These are phyloP conservation scores for Teratosphaeriaceae sp. DNA, from an alignment of 2,329 filamentous ascomycete genomes.

Conservation along the genomic window DNA sequence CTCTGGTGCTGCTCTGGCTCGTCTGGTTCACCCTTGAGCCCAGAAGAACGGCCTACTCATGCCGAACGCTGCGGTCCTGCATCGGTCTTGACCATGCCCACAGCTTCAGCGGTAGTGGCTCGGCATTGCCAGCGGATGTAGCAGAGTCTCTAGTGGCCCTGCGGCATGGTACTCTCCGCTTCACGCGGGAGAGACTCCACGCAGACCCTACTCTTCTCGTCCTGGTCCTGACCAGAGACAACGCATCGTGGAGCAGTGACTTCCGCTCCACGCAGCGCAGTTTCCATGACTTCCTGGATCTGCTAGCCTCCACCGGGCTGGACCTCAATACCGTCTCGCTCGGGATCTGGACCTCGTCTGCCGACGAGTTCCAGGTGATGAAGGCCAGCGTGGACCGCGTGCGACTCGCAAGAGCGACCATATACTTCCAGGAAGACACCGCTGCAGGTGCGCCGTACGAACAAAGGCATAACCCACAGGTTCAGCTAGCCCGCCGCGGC, in stretches of 20 bases:
- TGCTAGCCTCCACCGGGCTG: conserved; percentile 9
- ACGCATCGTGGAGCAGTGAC: conserved; percentile 14
- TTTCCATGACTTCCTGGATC: conserved; percentile 11
- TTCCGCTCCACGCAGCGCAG: conserved; percentile 12
- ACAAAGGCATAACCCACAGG: conserved; percentile 11
- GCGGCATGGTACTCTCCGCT: conserved; percentile 11
- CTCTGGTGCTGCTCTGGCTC: conserved; percentile 4
- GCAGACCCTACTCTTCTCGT: conserved; percentile 9
- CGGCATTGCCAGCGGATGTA: background rate
- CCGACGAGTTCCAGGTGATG: conserved; percentile 8
- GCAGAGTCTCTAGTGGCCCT: conserved; percentile 4
- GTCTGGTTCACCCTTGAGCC: conserved; percentile 9
- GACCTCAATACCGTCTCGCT: conserved; percentile 9
- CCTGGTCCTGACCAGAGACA: conserved; percentile 10
- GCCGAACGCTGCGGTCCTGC: conserved; percentile 10
- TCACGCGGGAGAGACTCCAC: conserved; percentile 2
- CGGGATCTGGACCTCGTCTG: conserved; percentile 11
- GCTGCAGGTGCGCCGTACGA: conserved; percentile 7
- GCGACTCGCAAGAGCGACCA: conserved; percentile 7
- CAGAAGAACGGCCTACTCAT: conserved; percentile 10
- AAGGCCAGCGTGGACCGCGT: conserved; percentile 4
- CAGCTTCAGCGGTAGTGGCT: background rate
- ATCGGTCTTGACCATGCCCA: conserved; percentile 5
- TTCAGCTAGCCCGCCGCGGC: conserved; percentile 19
- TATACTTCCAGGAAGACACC: conserved; percentile 7